Conservation (phyloP, 225 moss, liverwort and hornwort genomes). For the Pseudisothecium myosuroides region DNA sequence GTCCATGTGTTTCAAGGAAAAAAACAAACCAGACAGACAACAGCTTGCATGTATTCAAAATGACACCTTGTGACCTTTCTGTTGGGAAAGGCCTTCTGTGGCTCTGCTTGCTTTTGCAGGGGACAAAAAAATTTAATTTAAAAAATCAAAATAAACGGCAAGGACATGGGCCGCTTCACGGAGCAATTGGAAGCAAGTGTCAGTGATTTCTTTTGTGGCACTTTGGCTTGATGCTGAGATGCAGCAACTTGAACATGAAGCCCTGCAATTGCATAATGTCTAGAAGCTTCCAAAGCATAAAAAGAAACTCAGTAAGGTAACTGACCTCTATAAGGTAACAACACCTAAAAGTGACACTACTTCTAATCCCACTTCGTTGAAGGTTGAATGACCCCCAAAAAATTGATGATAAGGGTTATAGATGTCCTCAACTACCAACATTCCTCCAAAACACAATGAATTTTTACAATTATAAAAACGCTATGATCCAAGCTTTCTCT, state of each 20-base stretch:
- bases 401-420: no score
- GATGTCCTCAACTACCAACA: no score
- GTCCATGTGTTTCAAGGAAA: no score
- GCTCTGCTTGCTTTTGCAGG: background rate
- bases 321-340: no score
- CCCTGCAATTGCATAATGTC: no score
- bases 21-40: no score
- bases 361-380: background rate
- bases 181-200: background rate
- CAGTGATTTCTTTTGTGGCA: background rate
- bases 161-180: background rate
- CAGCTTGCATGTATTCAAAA: no score
- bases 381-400: background rate
- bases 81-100: background rate
- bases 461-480: no score
- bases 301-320: accelerated
- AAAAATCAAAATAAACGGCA: background rate
- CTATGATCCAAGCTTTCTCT: no score
- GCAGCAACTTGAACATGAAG: accelerated
- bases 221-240: background rate
- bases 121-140: accelerated
- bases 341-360: background rate
- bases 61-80: background rate
- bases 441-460: no score
- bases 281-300: background rate